Evolutionary conservation across 768 basidiomycete species (phyloP).

Genomic region (Lentinula guzmanii): DNA sequence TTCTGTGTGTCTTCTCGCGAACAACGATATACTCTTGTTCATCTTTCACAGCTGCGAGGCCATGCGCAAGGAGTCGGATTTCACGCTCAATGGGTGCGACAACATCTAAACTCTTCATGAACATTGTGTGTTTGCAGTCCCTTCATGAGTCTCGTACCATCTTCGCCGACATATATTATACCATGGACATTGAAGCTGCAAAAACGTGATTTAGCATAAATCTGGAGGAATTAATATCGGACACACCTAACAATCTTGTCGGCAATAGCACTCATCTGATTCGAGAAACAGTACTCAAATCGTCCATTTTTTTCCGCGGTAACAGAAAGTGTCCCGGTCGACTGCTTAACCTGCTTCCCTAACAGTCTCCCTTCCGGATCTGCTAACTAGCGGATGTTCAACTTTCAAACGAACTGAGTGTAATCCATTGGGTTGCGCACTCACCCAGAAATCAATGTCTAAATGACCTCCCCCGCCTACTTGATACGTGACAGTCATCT

Average conservation of each 20-base stretch:
- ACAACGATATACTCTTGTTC: slow-evolving; percentile 99
- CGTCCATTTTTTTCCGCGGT: slow-evolving; percentile 86
- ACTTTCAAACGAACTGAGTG: background rate
- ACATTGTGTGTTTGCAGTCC: background rate
- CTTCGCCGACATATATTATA: slow-evolving; percentile 88
- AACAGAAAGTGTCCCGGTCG: slow-evolving; percentile 83
- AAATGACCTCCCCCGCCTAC: slow-evolving; percentile 95
- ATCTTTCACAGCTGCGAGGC: slow-evolving; percentile 87
- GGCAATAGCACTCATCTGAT: slow-evolving; percentile 95
- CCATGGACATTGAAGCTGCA: slow-evolving; percentile 96
- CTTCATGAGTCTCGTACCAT: slow-evolving; percentile 45
- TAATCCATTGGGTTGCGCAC: slow-evolving; percentile 6
- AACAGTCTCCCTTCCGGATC: slow-evolving; percentile 68
- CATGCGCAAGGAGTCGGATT: slow-evolving; percentile 79
- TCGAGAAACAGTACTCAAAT: slow-evolving; percentile 96
- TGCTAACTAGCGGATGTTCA: slow-evolving; percentile 49
- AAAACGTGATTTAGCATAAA: slow-evolving; percentile 1
- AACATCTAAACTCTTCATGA: slow-evolving; percentile 43
- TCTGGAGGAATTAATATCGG: background rate
- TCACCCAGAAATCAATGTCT: slow-evolving; percentile 96
- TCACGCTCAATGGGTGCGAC: slow-evolving; percentile 96
- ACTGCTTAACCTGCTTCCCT: slow-evolving; percentile 77
- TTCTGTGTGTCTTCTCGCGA: slow-evolving; percentile 85
- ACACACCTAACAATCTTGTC: slow-evolving; percentile 91
- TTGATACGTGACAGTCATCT: slow-evolving; percentile 99